Percentiles rank a stretch among this genome's conserved stretches.
These are phyloP conservation scores for Colletotrichum plurivorum DNA, from an alignment of 2,329 filamentous ascomycete genomes.

Conservation along the genomic window DNA sequence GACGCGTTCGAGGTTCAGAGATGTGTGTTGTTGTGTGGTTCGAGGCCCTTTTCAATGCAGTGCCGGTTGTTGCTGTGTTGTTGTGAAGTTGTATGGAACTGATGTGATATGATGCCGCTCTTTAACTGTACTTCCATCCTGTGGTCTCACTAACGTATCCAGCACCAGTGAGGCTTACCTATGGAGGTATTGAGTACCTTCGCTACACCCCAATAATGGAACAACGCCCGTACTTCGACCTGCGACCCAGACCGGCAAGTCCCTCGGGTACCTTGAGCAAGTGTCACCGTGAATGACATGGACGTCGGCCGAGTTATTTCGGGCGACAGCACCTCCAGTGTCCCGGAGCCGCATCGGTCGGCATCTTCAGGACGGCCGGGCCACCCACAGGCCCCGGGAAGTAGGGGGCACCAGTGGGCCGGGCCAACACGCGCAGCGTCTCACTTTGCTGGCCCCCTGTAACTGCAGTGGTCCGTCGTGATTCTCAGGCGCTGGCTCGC, in stretches of 20 bases:
- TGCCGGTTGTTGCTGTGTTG: not conserved
- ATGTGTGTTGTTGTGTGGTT: not conserved
- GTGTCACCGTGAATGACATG: too few species aligned
- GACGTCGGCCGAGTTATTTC: not conserved
- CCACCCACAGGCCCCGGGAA: not conserved
- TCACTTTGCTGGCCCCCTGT: slow-evolving; percentile 1
- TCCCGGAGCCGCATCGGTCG: not conserved
- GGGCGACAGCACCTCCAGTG: not conserved
- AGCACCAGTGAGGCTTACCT: too few species aligned
- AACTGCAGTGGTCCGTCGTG: too few species aligned
- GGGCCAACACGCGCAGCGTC: slow-evolving; percentile 19
- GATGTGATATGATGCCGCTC: too few species aligned
- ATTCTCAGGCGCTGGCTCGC: too few species aligned
- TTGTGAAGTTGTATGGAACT: not conserved
- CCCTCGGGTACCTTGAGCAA: too few species aligned
- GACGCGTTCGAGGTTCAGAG: not conserved
- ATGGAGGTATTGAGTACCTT: too few species aligned
- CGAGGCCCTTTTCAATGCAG: not conserved
- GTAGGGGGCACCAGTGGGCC: not conserved
- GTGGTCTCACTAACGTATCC: too few species aligned
- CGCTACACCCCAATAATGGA: too few species aligned
- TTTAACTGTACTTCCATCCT: too few species aligned
- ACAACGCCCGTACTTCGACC: too few species aligned
- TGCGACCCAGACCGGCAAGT: too few species aligned
- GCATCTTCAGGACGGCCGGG: slow-evolving; percentile 28